phyloP scores from a whole-genome alignment of 441 rosid species.

The Monsonia emarginata region DNA sequence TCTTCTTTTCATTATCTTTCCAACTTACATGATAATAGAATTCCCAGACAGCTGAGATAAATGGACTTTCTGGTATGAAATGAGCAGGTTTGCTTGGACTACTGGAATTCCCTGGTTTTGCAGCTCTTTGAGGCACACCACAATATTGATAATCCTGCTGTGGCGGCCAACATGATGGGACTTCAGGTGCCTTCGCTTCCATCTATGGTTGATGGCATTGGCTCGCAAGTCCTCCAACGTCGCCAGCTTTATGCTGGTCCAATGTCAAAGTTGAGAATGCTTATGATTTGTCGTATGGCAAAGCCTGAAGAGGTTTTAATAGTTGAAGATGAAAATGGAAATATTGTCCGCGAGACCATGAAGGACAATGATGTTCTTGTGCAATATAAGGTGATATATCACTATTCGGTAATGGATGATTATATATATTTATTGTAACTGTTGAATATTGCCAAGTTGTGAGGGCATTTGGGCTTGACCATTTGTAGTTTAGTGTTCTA shows the following conservation, averaged over 20 bases:
- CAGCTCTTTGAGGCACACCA: constrained; percentile 84
- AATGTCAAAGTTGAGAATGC: constrained; percentile 86
- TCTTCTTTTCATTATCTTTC: constrained; percentile 5
- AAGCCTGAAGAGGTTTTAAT: constrained; percentile 98
- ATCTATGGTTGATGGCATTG: constrained; percentile 78
- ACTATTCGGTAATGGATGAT: constrained; percentile 3
- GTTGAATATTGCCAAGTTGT: background rate
- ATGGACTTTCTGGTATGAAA: constrained; percentile 3
- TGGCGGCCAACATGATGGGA: constrained; percentile 67
- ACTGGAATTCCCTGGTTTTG: constrained; percentile 85
- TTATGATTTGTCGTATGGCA: constrained; percentile 98
- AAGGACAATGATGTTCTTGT: constrained; percentile 99
- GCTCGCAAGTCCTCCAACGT: constrained; percentile 70
- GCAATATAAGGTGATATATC: constrained; percentile 71
- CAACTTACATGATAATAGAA: background rate
- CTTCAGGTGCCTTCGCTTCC: constrained; percentile 76
- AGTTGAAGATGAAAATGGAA: constrained; percentile 99
- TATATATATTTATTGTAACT: background rate
- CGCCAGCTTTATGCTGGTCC: constrained; percentile 83
- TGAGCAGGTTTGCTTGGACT: constrained; percentile 95
- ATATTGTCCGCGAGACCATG: constrained; percentile 97
- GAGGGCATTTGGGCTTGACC: background rate
- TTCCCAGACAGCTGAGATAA: background rate
- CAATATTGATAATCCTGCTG: constrained; percentile 79
- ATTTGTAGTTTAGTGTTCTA: background rate